Percentiles rank a stretch among this genome's conserved stretches.
Evolutionary conservation across 768 basidiomycete genomes (phyloP).

Genomic region (Macrolepiota fuliginosa): DNA sequence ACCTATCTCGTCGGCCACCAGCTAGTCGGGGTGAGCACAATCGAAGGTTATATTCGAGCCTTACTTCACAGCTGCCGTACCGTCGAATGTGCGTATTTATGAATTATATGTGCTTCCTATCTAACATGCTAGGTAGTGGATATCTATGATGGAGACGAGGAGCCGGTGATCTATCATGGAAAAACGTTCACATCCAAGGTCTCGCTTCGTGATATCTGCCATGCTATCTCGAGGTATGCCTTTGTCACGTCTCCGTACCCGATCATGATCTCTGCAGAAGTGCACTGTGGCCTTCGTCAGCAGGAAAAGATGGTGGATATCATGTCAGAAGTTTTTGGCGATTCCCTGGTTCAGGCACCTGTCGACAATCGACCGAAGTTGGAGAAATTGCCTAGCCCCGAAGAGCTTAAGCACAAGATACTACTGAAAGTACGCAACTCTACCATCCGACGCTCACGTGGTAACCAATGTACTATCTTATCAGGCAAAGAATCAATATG

Average conservation of each 20-base stretch:
- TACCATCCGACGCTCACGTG: background rate
- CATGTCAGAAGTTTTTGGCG: constrained; percentile 54
- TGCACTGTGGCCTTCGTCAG: constrained; percentile 77
- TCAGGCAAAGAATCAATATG: constrained; percentile 78
- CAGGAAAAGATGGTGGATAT: constrained; percentile 80
- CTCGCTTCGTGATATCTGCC: constrained; percentile 74
- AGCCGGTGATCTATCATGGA: constrained; percentile 87
- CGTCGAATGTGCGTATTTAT: constrained; percentile 71
- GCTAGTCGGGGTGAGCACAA: constrained; percentile 82
- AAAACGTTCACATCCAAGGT: constrained; percentile 86
- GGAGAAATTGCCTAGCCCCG: constrained; percentile 77
- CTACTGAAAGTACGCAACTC: constrained; percentile 67
- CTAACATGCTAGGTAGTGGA: constrained; percentile 60
- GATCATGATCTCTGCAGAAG: constrained; percentile 89
- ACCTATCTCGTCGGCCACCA: constrained; percentile 89
- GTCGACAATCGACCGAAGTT: constrained; percentile 44
- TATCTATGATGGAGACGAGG: constrained; percentile 83
- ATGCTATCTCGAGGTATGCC: constrained; percentile 84
- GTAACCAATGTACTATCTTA: background rate
- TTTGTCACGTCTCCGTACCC: constrained; percentile 91
- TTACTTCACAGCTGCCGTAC: constrained; percentile 88
- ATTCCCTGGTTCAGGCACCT: constrained; percentile 35
- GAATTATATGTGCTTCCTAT: background rate
- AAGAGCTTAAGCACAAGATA: constrained; percentile 74
- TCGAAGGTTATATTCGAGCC: constrained; percentile 92